phyloP scores from a whole-genome alignment of 352 stramenopile species.

The Phytophthora ramorum region DNA sequence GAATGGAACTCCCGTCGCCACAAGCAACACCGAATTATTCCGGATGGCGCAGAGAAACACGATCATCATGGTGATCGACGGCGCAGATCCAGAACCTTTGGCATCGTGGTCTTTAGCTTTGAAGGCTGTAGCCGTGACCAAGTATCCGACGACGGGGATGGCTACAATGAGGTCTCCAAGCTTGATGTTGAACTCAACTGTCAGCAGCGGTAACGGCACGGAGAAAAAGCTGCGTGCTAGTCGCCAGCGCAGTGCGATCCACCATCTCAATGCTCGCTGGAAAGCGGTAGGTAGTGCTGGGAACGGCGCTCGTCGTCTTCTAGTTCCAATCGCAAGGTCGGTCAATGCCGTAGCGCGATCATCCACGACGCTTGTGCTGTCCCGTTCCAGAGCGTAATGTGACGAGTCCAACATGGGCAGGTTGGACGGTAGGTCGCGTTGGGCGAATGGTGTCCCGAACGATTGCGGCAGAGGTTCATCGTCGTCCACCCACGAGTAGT shows the following conservation, averaged over 20 bases:
- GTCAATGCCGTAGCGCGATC: conserved; percentile 13
- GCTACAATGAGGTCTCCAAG: conserved; percentile 40
- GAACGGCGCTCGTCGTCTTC: conserved; percentile 13
- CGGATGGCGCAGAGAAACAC: conserved; percentile 51
- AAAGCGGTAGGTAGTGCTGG: conserved; percentile 9
- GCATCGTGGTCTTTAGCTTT: conserved; percentile 21
- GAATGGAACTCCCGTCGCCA: conserved; percentile 51
- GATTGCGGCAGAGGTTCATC: conserved; percentile 6
- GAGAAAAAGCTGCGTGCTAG: conserved; percentile 38
- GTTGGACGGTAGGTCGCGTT: conserved; percentile 12
- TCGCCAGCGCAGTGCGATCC: conserved; percentile 38
- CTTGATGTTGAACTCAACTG: conserved; percentile 39
- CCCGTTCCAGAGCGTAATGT: conserved; percentile 13
- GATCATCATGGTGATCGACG: conserved; percentile 41
- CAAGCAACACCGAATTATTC: conserved; percentile 56
- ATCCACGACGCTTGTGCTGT: conserved; percentile 15
- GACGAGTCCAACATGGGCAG: conserved; percentile 16
- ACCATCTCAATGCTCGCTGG: conserved; percentile 13
- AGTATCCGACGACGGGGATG: conserved; percentile 16
- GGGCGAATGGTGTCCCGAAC: conserved; percentile 5
- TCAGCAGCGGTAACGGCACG: conserved; percentile 36
- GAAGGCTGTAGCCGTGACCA: conserved; percentile 15
- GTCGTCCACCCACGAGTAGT: conserved; percentile 11
- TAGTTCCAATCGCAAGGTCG: conserved; percentile 9
- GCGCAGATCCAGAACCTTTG: conserved; percentile 12